Conservation (phyloP, 2,329 filamentous ascomycete species). For the Aspergillus brasiliensis region DNA sequence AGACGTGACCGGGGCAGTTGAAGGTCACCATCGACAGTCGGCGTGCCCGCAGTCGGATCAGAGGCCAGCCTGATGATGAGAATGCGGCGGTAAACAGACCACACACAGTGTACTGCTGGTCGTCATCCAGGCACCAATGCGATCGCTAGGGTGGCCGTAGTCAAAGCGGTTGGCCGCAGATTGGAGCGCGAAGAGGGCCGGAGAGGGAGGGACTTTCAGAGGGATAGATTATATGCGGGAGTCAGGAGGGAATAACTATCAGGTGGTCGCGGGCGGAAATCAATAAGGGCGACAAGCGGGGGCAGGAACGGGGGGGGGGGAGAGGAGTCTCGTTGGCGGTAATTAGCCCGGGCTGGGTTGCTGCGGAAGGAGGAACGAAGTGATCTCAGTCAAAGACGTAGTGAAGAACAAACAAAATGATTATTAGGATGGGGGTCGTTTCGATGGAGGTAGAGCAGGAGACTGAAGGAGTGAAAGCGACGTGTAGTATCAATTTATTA, state of each 20-base stretch:
- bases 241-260: neutral
- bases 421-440: neutral
- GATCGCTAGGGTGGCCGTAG: neutral
- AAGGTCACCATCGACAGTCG: constrained; percentile 37
- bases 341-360: neutral
- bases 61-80: constrained; percentile 10
- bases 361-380: neutral
- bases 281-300: neutral
- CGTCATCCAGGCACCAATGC: constrained; percentile 29
- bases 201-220: neutral
- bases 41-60: constrained; percentile 28
- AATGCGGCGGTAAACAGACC: constrained; percentile 9
- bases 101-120: constrained; percentile 17
- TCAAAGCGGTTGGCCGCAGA: neutral
- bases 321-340: neutral
- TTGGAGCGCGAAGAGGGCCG: neutral
- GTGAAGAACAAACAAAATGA: too few relatives aligned
- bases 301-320: neutral
- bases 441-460: neutral
- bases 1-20: constrained; percentile 29
- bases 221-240: neutral
- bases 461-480: neutral
- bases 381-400: too few relatives aligned
- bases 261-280: neutral
- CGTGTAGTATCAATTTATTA: neutral